Evolutionary conservation across 1,284 basidiomycete species (phyloP).

Genomic region (Tremellales sp.): DNA sequence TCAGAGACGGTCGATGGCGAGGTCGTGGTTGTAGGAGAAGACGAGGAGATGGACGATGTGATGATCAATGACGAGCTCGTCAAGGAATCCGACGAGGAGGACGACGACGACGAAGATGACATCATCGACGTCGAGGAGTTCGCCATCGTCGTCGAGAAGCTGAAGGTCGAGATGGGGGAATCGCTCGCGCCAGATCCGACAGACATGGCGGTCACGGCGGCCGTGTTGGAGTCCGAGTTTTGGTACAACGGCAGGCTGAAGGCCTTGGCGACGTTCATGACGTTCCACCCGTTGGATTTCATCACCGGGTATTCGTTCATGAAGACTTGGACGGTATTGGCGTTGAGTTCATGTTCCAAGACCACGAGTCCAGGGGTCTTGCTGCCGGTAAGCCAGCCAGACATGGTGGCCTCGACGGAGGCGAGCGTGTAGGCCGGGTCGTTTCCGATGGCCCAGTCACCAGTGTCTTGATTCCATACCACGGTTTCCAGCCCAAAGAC

Average conservation of each 20-base stretch:
- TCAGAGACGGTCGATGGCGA: constrained; percentile 11
- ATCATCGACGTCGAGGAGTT: neutral
- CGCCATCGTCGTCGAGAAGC: neutral
- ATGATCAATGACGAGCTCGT: constrained; percentile 3
- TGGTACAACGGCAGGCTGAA: constrained; percentile 40
- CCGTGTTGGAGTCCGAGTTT: constrained; percentile 34
- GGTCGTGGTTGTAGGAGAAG: constrained; percentile 1
- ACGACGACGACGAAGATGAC: neutral
- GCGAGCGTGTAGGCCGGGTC: constrained; percentile 25
- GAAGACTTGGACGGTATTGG: constrained; percentile 36
- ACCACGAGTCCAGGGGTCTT: constrained; percentile 36
- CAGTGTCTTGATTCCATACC: constrained; percentile 47
- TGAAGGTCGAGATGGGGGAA: neutral
- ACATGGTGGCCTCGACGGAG: constrained; percentile 21
- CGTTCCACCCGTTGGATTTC: constrained; percentile 36
- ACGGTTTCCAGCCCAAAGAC: constrained; percentile 48
- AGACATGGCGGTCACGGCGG: constrained; percentile 24
- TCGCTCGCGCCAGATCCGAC: constrained; percentile 12
- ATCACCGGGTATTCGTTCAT: constrained; percentile 30
- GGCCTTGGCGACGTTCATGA: constrained; percentile 40
- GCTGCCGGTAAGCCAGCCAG: constrained; percentile 26
- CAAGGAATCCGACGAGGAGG: neutral
- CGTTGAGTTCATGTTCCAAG: constrained; percentile 41
- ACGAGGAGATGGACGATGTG: constrained; percentile 1
- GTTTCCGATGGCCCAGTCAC: constrained; percentile 47